These are phyloP conservation scores for Phytopythium litorale DNA, from an alignment of 352 stramenopile species.

Conservation along the genomic window DNA sequence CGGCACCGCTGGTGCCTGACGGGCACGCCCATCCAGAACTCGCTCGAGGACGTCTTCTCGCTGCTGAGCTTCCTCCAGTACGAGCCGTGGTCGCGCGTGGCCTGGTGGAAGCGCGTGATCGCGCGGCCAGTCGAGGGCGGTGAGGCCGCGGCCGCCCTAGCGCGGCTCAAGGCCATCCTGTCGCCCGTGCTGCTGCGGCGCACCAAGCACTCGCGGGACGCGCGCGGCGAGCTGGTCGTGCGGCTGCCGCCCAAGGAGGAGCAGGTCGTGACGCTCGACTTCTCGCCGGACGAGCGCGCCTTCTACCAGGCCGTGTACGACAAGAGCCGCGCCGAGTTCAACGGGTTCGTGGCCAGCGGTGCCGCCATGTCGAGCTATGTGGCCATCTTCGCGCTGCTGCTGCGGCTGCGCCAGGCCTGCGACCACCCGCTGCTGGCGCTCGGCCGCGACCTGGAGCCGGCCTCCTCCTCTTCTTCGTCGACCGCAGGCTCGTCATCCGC, in stretches of 20 bases:
- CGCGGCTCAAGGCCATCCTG: constrained; percentile 63
- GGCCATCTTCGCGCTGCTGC: constrained; percentile 84
- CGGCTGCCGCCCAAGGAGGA: constrained; percentile 70
- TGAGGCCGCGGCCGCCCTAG: constrained; percentile 50
- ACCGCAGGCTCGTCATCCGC: constrained; percentile 6
- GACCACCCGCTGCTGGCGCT: constrained; percentile 87
- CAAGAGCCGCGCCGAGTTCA: constrained; percentile 86
- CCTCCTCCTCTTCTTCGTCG: constrained; percentile 11
- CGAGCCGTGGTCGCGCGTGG: constrained; percentile 75
- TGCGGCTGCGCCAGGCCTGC: constrained; percentile 87
- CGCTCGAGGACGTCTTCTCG: constrained; percentile 83
- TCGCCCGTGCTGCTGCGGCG: constrained; percentile 77
- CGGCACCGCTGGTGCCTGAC: constrained; percentile 88
- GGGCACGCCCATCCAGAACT: constrained; percentile 89
- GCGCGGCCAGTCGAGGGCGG: constrained; percentile 70
- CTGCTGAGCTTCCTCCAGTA: constrained; percentile 84
- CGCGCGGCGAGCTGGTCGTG: constrained; percentile 58
- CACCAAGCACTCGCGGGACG: constrained; percentile 79
- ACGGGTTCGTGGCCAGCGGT: constrained; percentile 80
- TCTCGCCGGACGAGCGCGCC: constrained; percentile 67
- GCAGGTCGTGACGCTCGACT: constrained; percentile 60
- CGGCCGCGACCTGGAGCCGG: constrained; percentile 54
- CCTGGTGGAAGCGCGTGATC: constrained; percentile 87
- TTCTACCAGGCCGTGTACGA: constrained; percentile 88
- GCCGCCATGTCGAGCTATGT: constrained; percentile 78